Conservation (phyloP, 2,329 filamentous ascomycete species). For the Parasarocladium wereldwijsianum region DNA sequence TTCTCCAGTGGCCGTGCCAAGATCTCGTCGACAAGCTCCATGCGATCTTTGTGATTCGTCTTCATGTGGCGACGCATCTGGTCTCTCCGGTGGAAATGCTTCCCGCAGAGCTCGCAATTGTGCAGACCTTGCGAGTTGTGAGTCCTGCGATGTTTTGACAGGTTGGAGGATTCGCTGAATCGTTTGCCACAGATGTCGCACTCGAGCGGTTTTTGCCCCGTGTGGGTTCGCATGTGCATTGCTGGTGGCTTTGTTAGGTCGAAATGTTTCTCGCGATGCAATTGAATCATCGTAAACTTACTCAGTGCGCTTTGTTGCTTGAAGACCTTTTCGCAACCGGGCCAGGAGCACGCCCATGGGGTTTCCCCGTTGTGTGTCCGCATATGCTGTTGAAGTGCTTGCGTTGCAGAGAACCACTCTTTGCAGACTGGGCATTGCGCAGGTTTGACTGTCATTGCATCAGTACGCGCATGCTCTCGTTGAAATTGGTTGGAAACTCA, state of each 20-base stretch:
- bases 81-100: conserved; percentile 44
- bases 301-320: conserved; percentile 54
- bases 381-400: conserved; percentile 52
- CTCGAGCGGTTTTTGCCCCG: conserved; percentile 45
- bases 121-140: conserved; percentile 39
- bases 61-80: conserved; percentile 41
- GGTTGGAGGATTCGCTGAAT: conserved; percentile 52
- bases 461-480: conserved; percentile 3
- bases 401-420: conserved; percentile 47
- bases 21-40: conserved; percentile 2
- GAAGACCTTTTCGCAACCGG: conserved; percentile 41
- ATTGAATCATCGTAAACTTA: conserved; percentile 19
- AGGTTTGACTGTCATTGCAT: conserved; percentile 36
- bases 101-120: conserved; percentile 37
- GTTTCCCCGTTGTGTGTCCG: conserved; percentile 52
- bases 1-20: conserved; percentile 3
- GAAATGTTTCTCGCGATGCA: conserved; percentile 1
- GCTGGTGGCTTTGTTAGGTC: conserved; percentile 22
- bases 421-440: conserved; percentile 41
- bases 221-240: conserved; percentile 54
- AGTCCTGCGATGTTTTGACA: conserved; percentile 50
- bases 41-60: conserved; percentile 17
- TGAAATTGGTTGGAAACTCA: conserved; percentile 21
- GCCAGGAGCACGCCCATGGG: conserved; percentile 40
- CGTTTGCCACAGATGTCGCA: conserved; percentile 43